Conservation (phyloP, 2,329 filamentous ascomycete genomes). For the Hypoxylon sp. region DNA sequence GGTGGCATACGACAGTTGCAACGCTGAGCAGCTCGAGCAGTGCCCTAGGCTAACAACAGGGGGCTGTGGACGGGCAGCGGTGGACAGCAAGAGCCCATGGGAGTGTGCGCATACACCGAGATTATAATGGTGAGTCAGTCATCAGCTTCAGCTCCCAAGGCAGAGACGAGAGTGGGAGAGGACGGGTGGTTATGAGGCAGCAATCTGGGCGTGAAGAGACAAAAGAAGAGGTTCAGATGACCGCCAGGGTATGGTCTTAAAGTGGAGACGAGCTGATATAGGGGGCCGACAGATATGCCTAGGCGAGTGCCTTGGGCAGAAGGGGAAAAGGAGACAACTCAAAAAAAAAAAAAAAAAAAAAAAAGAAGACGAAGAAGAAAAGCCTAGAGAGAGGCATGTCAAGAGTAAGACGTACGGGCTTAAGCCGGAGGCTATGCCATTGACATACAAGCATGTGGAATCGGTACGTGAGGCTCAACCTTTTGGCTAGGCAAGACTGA, state of each 20-base stretch:
- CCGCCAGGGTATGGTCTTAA: background rate
- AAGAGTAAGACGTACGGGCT: background rate
- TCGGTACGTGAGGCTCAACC: background rate
- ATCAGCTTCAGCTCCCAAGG: slow-evolving; percentile 25
- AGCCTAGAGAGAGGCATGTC: background rate
- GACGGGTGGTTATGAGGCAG: slow-evolving; percentile 18
- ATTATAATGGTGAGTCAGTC: slow-evolving; percentile 20
- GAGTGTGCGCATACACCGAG: slow-evolving; percentile 15
- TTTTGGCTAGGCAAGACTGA: background rate
- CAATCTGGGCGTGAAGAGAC: slow-evolving; percentile 7
- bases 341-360: too few species aligned
- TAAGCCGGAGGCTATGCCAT: background rate
- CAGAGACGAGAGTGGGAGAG: slow-evolving; percentile 21
- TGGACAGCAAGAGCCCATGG: slow-evolving; percentile 3
- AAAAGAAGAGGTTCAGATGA: slow-evolving; percentile 19
- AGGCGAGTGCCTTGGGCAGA: background rate
- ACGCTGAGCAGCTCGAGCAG: slow-evolving; percentile 15
- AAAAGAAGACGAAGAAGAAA: background rate
- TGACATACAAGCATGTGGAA: background rate
- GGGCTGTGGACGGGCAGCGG: slow-evolving; percentile 13
- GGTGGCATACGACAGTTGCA: background rate
- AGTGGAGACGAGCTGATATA: slow-evolving; percentile 12
- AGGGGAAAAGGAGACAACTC: too few species aligned
- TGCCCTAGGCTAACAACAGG: slow-evolving; percentile 28
- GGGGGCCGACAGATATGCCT: slow-evolving; percentile 5